phyloP scores from a whole-genome alignment of 1,284 basidiomycete genomes.

The Mycena citricolor region DNA sequence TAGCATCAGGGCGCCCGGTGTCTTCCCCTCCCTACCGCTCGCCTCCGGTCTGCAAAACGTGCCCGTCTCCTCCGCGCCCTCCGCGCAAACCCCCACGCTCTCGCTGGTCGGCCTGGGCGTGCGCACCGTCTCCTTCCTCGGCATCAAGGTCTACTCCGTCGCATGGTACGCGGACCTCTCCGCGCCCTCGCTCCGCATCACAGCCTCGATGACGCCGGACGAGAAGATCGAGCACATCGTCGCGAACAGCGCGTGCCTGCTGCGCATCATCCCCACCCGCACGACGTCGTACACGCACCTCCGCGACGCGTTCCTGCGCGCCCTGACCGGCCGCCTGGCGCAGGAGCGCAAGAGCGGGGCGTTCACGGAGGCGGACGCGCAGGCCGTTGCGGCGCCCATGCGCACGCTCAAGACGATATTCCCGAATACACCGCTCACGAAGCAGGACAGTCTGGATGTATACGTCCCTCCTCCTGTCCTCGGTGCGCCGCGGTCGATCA shows the following conservation, averaged over 20 bases:
- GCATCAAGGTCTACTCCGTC: constrained; percentile 82
- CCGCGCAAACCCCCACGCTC: constrained; percentile 60
- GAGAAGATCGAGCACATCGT: constrained; percentile 72
- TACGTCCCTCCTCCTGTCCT: constrained; percentile 58
- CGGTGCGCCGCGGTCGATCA: constrained; percentile 49
- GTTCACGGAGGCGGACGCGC: constrained; percentile 53
- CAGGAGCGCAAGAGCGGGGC: constrained; percentile 50
- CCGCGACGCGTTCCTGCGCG: constrained; percentile 82
- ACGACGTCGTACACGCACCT: constrained; percentile 81
- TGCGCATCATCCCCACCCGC: constrained; percentile 67
- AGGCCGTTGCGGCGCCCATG: constrained; percentile 59
- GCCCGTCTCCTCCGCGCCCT: too few species aligned
- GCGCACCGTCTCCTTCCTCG: constrained; percentile 81
- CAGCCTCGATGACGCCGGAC: constrained; percentile 49
- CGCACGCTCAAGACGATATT: constrained; percentile 75
- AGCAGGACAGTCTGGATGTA: constrained; percentile 68
- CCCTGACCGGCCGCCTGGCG: constrained; percentile 66
- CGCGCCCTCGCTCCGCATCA: constrained; percentile 53
- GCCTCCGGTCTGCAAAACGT: too few species aligned
- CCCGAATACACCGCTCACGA: constrained; percentile 64
- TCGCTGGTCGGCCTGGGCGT: constrained; percentile 80
- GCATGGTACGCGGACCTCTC: constrained; percentile 82
- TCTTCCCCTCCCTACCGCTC: too few species aligned
- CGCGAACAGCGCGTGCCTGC: constrained; percentile 66
- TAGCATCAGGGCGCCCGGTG: constrained; percentile 27